Base-by-base conservation (phyloP, 2,329 filamentous ascomycete species). In the Myotisia sp. region DNA sequence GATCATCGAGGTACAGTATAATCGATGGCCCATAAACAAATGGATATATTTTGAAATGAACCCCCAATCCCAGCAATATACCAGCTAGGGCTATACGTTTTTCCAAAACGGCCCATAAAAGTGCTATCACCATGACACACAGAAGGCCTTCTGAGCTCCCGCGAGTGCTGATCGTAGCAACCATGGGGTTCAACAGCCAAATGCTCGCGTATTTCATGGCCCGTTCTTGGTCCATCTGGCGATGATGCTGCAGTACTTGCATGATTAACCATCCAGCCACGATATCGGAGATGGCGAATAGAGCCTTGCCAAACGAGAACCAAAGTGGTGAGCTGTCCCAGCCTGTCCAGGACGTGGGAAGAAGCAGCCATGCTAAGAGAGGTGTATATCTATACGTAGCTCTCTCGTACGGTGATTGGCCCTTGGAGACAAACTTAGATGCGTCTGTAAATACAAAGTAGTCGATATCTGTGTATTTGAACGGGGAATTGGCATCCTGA, bases 401-500 rank as follows among this genome's bases (percentile, higher is more conserved):
- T 35, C 90, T 75, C 26, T 71, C 70, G 55, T 98, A 98, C 2
- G 90, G 90, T 0, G 81, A 82, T 29, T 63, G 60, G 3, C 71
- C 71, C n/a, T 59, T 63, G 3, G 76, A 62, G 27, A 83, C 63
- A 57, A 80, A 87, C 44, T 81, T 79, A 2, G 90, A 74, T 17
- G 90, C 90, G 56, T 95, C 87, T 31, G 90, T 95, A 65, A 98
- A 98, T 55, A 98, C 90, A 44, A 85, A 76, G 60, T 98, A 98
- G 67, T 98, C 90, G 49, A 98, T 94, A 60, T 98, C 90, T 33
- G 90, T 98, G 65, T 95, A 98, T 62, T 95, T 95, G 52, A 98
- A 63, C 9, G 87, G 77, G 5, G 85, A 92, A 60, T 86, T 70
- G 40, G 83, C 78, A 60, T 98, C 90, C 63, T 98, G 90, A 67